These are phyloP conservation scores for Candida tropicalis DNA, from an alignment of 1,139 yeast genomes.

Conservation along the genomic window DNA sequence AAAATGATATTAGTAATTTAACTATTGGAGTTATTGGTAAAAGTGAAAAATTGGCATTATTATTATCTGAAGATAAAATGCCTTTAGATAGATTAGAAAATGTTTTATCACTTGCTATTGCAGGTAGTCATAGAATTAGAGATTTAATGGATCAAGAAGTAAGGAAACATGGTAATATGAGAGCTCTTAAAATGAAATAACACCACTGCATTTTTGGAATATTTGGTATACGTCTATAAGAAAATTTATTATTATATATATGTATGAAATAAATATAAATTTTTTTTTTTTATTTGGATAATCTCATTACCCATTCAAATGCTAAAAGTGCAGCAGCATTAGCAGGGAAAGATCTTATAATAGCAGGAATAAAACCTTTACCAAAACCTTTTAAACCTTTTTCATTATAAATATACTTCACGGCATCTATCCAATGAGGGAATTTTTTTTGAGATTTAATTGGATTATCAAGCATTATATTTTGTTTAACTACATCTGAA, in stretches of 20 bases:
- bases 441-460: slow-evolving; percentile 62
- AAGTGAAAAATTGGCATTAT: slow-evolving; percentile 73
- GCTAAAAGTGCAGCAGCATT: slow-evolving; percentile 94
- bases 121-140: slow-evolving; percentile 84
- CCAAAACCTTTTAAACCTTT: slow-evolving; percentile 66
- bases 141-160: slow-evolving; percentile 87
- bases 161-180: slow-evolving; percentile 64
- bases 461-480: slow-evolving; percentile 80
- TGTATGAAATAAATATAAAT: no score
- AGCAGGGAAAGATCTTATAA: slow-evolving; percentile 79
- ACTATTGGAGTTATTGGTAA: slow-evolving; percentile 87
- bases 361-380: slow-evolving; percentile 78
- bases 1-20: slow-evolving; percentile 74
- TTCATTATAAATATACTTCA: slow-evolving; percentile 60
- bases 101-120: slow-evolving; percentile 80
- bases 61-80: slow-evolving; percentile 80
- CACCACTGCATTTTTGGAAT: neutral
- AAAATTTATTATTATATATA: neutral
- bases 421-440: slow-evolving; percentile 75
- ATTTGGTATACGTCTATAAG: neutral
- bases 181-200: slow-evolving; percentile 30
- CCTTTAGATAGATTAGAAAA: slow-evolving; percentile 80
- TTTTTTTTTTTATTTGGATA: slow-evolving; percentile 38
- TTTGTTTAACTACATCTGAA: slow-evolving; percentile 85
- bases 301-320: slow-evolving; percentile 79